Evolutionary conservation across 2,329 filamentous ascomycete genomes (phyloP).

Genomic region (Cladosporium velox): DNA sequence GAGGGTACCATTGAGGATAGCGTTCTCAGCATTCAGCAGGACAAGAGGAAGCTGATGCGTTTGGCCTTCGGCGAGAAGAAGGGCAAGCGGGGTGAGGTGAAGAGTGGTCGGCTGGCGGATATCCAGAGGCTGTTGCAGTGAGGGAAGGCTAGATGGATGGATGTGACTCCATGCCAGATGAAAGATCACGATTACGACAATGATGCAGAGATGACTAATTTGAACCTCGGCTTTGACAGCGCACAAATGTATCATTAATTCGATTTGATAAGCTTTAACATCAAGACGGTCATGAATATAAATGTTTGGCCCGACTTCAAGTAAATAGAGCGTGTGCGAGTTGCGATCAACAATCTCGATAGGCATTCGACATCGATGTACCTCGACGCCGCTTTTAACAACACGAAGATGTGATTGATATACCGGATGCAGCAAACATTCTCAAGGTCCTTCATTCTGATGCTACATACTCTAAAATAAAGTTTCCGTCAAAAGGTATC

Average conservation of each 20-base stretch:
- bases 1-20: conserved; percentile 78
- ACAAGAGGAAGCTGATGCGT: conserved; percentile 75
- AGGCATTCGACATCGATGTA: not conserved
- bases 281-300: no score
- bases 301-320: no score
- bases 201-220: not conserved
- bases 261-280: not conserved
- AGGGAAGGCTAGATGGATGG: not conserved
- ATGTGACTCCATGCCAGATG: not conserved
- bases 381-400: not conserved
- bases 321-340: not conserved
- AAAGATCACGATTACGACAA: not conserved
- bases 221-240: not conserved
- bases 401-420: no score
- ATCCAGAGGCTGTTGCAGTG: conserved; percentile 43
- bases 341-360: not conserved
- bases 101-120: conserved; percentile 50
- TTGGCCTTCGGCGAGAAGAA: conserved; percentile 77
- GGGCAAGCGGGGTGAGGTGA: conserved; percentile 54
- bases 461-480: not conserved
- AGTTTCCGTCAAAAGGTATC: not conserved
- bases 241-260: not conserved
- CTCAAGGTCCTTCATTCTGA: not conserved
- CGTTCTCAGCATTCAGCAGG: conserved; percentile 74
- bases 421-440: not conserved